Evolutionary conservation across 176 grass and related monocot genomes (phyloP), one percentile per base, ranked within the genome.

Genomic region (Hordeum marinum): DNA sequence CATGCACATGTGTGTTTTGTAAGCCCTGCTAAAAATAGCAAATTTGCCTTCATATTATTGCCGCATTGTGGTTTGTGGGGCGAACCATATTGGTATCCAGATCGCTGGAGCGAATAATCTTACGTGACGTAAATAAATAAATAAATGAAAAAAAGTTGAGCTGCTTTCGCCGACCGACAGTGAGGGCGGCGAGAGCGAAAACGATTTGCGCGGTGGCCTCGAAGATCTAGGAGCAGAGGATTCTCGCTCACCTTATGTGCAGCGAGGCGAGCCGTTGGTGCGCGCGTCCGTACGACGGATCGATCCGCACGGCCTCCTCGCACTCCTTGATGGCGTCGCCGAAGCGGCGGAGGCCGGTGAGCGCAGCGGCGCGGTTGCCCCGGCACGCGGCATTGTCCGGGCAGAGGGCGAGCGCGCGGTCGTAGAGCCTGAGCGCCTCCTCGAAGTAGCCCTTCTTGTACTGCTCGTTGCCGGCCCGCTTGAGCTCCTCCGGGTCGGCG

Each of bases 311-410:
- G 3, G 96, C 90, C 88, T 99, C 93, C 79, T 94, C 84, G 63
- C 93, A 99, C 82, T 99, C 96, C 88, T 87, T 91, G 70, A 99
- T 90, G 1, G 96, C 96, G 59, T 96, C 93, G 4, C 75, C 91
- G 37, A 95, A 87, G 61, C 96, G 89, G 40, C 76, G 76, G 20
- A 99, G 90, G 3, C 93, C 91, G 2, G 86, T 96, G 57, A 99
- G 92, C 14, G 96, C 96, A 17, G 96, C 96, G 32, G 96, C 96
- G 26, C 94, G 92, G 89, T 99, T 99, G 79, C 88, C 92, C 42
- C 90, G 67, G 89, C 91, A 99, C 0, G 88, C 88, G 68, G 93
- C 89, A 80, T 90, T 99, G 77, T 99, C 93, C 8, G 96, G 96
- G 86, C 89, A 92, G 52, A 99, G 73, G 2, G 78, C 84, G 77